Percentiles rank a stretch among this genome's conserved stretches.
Evolutionary conservation across 2,329 filamentous ascomycete species (phyloP).

Genomic region (Phaeomoniella chlamydospora): DNA sequence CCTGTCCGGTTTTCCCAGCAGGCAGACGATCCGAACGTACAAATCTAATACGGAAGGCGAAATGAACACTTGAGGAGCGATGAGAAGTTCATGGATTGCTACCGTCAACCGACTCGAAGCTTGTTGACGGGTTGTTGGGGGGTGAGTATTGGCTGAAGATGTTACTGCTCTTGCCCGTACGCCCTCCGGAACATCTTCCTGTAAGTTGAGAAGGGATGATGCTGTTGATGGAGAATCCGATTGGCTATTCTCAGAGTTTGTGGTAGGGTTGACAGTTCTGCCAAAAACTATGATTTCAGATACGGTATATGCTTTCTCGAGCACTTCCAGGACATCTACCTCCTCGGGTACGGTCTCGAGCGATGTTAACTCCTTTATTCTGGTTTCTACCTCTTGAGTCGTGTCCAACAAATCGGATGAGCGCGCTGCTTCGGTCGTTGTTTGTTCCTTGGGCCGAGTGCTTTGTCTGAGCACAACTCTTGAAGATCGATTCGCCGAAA

Average conservation of each 20-base stretch:
- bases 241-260: constrained; percentile 9
- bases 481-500: too few relatives aligned
- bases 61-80: constrained; percentile 66
- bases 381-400: neutral
- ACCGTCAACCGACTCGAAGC: constrained; percentile 32
- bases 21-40: constrained; percentile 65
- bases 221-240: constrained; percentile 18
- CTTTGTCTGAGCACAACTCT: too few relatives aligned
- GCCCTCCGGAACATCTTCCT: constrained; percentile 19
- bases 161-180: constrained; percentile 8
- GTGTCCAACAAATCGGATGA: neutral
- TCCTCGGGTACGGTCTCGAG: constrained; percentile 8
- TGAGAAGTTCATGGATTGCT: constrained; percentile 54
- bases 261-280: constrained; percentile 11
- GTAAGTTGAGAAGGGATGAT: constrained; percentile 22
- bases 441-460: too few relatives aligned
- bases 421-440: too few relatives aligned
- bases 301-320: constrained; percentile 20
- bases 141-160: constrained; percentile 10
- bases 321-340: constrained; percentile 16
- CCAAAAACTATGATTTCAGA: constrained; percentile 15
- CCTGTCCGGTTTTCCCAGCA: constrained; percentile 57
- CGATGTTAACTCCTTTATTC: neutral
- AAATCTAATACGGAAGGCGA: constrained; percentile 54
- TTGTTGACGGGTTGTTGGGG: constrained; percentile 17